Evolutionary conservation across 73 alveolate genomes (phyloP).

Genomic region (Effrenium voratum): DNA sequence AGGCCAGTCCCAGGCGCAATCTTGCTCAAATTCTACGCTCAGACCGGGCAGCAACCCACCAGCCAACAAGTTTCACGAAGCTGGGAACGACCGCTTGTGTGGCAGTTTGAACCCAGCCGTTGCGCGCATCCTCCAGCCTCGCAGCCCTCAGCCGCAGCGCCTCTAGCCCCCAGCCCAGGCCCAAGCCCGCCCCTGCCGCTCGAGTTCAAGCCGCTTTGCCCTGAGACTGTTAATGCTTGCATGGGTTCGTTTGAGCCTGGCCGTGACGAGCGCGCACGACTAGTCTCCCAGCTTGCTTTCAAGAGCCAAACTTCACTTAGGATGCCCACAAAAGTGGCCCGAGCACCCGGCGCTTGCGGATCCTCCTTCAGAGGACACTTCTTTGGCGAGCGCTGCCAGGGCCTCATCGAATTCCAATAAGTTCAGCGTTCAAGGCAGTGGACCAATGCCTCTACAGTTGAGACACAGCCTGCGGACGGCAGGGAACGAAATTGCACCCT

Average conservation of each 20-base stretch:
- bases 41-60: neutral
- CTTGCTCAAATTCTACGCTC: neutral
- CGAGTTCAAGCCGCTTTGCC: neutral
- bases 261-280: too few relatives aligned
- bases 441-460: constrained; percentile 71
- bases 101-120: neutral
- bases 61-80: neutral
- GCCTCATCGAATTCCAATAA: neutral
- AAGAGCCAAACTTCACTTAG: too few relatives aligned
- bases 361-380: constrained; percentile 72
- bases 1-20: too few relatives aligned
- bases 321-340: too few relatives aligned
- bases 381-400: constrained; percentile 91
- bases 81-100: neutral
- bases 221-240: neutral
- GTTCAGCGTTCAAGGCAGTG: neutral
- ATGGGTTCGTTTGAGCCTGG: neutral
- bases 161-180: neutral
- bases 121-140: neutral
- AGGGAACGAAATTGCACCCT: too few relatives aligned
- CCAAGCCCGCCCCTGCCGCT: neutral
- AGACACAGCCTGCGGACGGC: constrained; percentile 63
- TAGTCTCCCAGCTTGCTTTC: too few relatives aligned
- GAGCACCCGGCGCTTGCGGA: neutral
- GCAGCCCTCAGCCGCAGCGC: neutral